These are phyloP conservation scores for Cladosporium sp. DNA, from an alignment of 2,329 filamentous ascomycete genomes.

Conservation along the genomic window DNA sequence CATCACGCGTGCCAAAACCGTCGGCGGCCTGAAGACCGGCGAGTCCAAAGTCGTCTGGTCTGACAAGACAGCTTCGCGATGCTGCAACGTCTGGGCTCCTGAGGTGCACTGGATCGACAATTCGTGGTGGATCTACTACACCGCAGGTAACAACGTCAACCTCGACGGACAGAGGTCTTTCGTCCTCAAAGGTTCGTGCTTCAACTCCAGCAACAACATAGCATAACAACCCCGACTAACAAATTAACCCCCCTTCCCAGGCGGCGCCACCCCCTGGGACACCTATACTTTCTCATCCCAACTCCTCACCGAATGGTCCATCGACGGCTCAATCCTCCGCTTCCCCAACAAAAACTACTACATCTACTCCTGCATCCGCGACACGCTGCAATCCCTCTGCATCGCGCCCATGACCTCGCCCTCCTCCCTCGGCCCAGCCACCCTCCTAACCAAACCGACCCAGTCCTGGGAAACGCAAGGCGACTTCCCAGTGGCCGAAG, in stretches of 20 bases:
- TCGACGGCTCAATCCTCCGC: constrained; percentile 56
- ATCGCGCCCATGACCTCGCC: constrained; percentile 44
- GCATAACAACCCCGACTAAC: not conserved
- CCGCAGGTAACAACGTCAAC: constrained; percentile 46
- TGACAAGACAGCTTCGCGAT: constrained; percentile 47
- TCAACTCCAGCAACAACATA: no score
- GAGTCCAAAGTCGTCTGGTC: constrained; percentile 54
- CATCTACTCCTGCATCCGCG: constrained; percentile 49
- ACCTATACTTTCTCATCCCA: constrained; percentile 52
- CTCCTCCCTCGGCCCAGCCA: constrained; percentile 47
- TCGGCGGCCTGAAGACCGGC: constrained; percentile 57
- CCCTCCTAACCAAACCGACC: constrained; percentile 54
- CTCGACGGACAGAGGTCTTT: constrained; percentile 54
- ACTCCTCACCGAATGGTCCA: constrained; percentile 52
- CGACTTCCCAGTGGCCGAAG: constrained; percentile 55
- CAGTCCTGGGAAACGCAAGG: constrained; percentile 53
- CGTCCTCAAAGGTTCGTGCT: constrained; percentile 44
- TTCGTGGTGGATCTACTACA: constrained; percentile 59
- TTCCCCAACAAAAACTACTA: constrained; percentile 54
- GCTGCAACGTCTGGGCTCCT: constrained; percentile 61
- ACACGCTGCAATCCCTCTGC: constrained; percentile 45
- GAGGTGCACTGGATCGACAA: constrained; percentile 54
- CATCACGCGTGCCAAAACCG: constrained; percentile 55
- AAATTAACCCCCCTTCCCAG: constrained; percentile 31
- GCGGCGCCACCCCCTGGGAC: constrained; percentile 55